Evolutionary conservation across 2,329 filamentous ascomycete genomes (phyloP).

Genomic region (Penicillium sp.): DNA sequence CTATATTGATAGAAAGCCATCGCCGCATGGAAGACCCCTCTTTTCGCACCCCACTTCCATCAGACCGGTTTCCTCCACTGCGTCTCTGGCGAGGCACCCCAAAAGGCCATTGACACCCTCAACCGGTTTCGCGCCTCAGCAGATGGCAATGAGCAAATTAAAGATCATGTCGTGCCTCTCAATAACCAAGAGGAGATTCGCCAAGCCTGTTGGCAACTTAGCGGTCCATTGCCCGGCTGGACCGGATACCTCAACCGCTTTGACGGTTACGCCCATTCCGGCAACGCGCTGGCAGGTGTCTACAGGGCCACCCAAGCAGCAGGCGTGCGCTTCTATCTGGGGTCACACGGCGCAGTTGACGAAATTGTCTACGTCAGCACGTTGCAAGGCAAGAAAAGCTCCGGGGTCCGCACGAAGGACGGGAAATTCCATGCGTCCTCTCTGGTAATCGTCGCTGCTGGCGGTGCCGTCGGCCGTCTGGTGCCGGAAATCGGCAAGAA

Average conservation of each 20-base stretch:
- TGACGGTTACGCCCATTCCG: slow-evolving; percentile 57
- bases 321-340: slow-evolving; percentile 46
- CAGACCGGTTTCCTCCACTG: slow-evolving; percentile 52
- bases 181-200: slow-evolving; percentile 41
- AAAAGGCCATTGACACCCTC: slow-evolving; percentile 49
- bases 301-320: slow-evolving; percentile 42
- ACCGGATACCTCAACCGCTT: slow-evolving; percentile 57
- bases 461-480: slow-evolving; percentile 49
- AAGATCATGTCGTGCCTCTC: slow-evolving; percentile 41
- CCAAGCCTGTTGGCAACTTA: slow-evolving; percentile 48
- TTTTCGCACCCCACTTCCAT: slow-evolving; percentile 54
- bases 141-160: slow-evolving; percentile 36
- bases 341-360: slow-evolving; percentile 39
- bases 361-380: slow-evolving; percentile 40
- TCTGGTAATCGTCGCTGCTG: slow-evolving; percentile 51
- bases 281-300: slow-evolving; percentile 49
- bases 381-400: slow-evolving; percentile 19
- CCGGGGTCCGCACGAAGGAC: slow-evolving; percentile 40
- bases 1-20: slow-evolving; percentile 46
- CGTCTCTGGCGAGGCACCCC: slow-evolving; percentile 47
- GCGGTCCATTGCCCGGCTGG: slow-evolving; percentile 52
- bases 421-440: slow-evolving; percentile 37
- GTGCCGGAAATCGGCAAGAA: slow-evolving; percentile 50
- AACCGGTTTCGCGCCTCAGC: slow-evolving; percentile 42
- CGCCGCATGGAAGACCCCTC: slow-evolving; percentile 50